Evolutionary conservation across 345 rosid genomes (phyloP).

Genomic region (Bretschneidera sinensis): DNA sequence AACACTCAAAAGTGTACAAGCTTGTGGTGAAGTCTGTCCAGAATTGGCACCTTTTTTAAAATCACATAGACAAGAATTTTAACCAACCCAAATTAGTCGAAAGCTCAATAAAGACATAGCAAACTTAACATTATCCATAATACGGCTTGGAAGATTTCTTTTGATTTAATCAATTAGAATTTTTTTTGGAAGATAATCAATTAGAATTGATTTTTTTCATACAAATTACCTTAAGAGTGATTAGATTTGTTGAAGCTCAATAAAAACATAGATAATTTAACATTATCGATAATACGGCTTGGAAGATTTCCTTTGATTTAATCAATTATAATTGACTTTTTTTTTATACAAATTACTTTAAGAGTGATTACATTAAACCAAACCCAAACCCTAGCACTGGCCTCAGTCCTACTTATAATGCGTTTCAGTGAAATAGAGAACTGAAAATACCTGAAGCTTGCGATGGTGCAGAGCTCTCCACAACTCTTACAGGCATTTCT

Average conservation of each 20-base stretch:
- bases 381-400: no score
- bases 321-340: no score
- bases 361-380: no score
- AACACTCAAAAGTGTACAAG: slow-evolving; percentile 70
- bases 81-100: not conserved
- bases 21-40: slow-evolving; percentile 49
- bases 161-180: not conserved
- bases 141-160: not conserved
- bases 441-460: slow-evolving; percentile 61
- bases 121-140: not conserved
- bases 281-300: no score
- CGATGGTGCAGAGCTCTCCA: slow-evolving; percentile 60
- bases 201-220: no score
- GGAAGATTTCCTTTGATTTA: no score
- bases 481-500: slow-evolving; percentile 86
- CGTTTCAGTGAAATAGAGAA: not conserved
- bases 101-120: not conserved
- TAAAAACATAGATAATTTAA: no score
- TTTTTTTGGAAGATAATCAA: no score
- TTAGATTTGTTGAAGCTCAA: no score
- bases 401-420: no score
- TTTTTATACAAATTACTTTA: no score
- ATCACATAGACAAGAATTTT: slow-evolving; percentile 2
- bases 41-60: slow-evolving; percentile 54
- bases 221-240: no score